phyloP scores from a whole-genome alignment of 2,329 filamentous ascomycete species.

The Colletotrichum siamense region DNA sequence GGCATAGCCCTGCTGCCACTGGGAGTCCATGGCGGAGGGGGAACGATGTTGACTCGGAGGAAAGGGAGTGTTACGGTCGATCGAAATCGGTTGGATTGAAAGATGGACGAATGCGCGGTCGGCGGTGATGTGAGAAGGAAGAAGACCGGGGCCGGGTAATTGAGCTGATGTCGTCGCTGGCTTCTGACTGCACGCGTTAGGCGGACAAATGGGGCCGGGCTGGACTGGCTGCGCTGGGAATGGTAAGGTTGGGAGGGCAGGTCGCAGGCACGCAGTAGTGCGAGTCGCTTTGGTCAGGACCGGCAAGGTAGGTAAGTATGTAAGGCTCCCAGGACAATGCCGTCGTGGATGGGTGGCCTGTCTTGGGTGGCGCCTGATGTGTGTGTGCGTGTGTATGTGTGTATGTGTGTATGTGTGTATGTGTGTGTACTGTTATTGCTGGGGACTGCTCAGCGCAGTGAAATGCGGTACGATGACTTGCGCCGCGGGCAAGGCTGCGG shows the following conservation, averaged over 20 bases:
- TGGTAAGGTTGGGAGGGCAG: conserved; percentile 1
- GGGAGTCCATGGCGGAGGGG: conserved; percentile 51
- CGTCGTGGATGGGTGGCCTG: neutral
- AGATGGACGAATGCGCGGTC: conserved; percentile 2
- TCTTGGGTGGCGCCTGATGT: neutral
- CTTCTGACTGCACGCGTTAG: conserved; percentile 21
- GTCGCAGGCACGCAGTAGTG: conserved; percentile 8
- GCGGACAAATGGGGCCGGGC: conserved; percentile 19
- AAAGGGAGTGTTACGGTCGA: neutral
- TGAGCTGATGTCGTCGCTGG: conserved; percentile 20
- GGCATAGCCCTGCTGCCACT: conserved; percentile 66
- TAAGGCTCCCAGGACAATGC: neutral
- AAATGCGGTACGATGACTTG: neutral
- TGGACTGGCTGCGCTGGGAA: neutral
- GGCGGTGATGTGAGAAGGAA: conserved; percentile 19
- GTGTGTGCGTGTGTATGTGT: neutral
- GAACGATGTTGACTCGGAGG: conserved; percentile 15
- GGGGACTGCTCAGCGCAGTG: neutral
- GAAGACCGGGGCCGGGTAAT: conserved; percentile 10
- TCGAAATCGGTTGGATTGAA: neutral
- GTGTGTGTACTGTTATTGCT: neutral
- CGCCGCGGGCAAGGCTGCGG: neutral
- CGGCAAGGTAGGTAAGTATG: neutral
- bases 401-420: neutral
- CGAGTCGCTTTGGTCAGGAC: neutral